Evolutionary conservation across 2,329 filamentous ascomycete genomes (phyloP), one percentile per base, ranked within the genome.

Genomic region (Aspergillus amoenus): DNA sequence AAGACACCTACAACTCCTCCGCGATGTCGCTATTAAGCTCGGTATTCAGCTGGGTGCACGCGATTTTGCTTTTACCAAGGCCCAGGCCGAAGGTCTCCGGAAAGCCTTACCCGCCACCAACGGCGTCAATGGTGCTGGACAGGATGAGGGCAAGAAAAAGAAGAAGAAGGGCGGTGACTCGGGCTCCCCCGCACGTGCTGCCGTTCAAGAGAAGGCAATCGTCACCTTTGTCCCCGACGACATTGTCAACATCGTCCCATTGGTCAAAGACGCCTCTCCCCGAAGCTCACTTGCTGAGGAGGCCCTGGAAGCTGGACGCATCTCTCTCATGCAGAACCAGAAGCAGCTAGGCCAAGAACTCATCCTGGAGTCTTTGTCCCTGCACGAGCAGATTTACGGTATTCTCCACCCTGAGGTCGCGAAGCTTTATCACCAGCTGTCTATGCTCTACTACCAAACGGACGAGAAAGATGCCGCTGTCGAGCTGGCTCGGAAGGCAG

Each of bases 381-480:
- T 99, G 43, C 93, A 99, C 70, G 94, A 99, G 81, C 94, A 99
- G 76, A 97, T 99, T 65, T 99, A 99, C 69, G 94, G 94, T 59
- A 95, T 97, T 56, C 82, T 99, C 24, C 94, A 99, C 72, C 93
- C 94, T 1, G 94, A 99, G 77, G 93, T 97, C 58, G 94, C 93
- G 46, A 88, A 93, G 62, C 89, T 96, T 27, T 99, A 99, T 81
- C 93, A 96, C 76, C 92, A 90, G 52, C 78, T 99, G 45, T 96
- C 94, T 3, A 96, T 96, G 82, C 83, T 97, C 55, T 97, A 97
- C 79, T 97, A 95, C 76, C 90, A 95, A 73, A 84, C 96, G n/a
- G 94, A 97, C 54, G 94, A 99, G 79, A 97, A 97, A 81, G 90
- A 93, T 39, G 91, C 91, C 9, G 94, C 94, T 22, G 89, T 97